Evolutionary conservation across 2,329 filamentous ascomycete species (phyloP), one percentile per base, ranked within the genome.

Genomic region (Berkeleyomyces basicola): DNA sequence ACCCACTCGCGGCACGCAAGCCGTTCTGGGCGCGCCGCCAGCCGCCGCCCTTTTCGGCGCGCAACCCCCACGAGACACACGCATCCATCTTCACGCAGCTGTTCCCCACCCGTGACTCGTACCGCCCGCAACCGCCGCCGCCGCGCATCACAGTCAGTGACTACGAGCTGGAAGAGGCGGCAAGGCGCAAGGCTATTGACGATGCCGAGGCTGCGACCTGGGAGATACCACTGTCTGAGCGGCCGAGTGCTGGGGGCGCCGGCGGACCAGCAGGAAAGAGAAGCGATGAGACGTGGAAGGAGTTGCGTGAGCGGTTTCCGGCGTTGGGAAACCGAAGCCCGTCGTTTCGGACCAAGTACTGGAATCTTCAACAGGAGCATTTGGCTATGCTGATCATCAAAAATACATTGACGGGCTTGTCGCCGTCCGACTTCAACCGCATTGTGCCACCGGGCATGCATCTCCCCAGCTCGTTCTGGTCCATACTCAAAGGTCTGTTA

Each of bases 361-460:
- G 59, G 63, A 61, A 36, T 14, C n/a, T 62, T 6, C 58, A 64
- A 33, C 46, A 61, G 44, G 63, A 61, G 4, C 62, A 67, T 64
- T 6, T 58, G 39, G 65, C 68, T 64, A 76, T 78, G 68, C 75
- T 91, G 47, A 75, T 84, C 49, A 72, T 90, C 44, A 75, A 75
- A 23, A 79, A 81, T 46, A 78, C 82, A 5, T 82, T 80, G 68
- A 78, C 77, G 63, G 78, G 80, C 23, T 77, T 91, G 51, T 75
- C 77, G 23, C 80, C 85, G 67, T 80, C 79, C 67, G 88, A 92
- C 73, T 91, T 92, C 72, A 78, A 82, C 66, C 83, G 87, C 62
- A 72, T 90, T 16, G 78, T 82, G 4, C 79, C 79, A 1, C 80
- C 78, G 68, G 82, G 82, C 55, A 72, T 76, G 61, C 82, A 87